A percentile compares a stretch with the other conserved stretches of the same genome.
phyloP scores from a whole-genome alignment of 306 rosid species.

The Citrullus amarus region DNA sequence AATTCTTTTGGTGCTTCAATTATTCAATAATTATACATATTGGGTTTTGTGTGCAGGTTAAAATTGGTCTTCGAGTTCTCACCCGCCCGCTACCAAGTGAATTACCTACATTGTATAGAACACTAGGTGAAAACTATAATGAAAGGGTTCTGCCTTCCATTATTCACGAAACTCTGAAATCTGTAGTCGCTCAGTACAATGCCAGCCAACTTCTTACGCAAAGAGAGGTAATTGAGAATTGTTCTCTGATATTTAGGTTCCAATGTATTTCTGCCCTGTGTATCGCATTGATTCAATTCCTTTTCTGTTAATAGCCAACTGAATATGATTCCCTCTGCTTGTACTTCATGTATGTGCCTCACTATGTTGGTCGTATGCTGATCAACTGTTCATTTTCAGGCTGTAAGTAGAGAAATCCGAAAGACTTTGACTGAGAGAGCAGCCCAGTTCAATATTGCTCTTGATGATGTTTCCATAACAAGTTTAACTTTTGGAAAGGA shows the following conservation, averaged over 20 bases:
- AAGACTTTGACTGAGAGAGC: slow-evolving; percentile 66
- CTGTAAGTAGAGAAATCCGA: slow-evolving; percentile 76
- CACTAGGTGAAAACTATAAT: slow-evolving; percentile 55
- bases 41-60: slow-evolving; percentile 39
- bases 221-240: slow-evolving; percentile 50
- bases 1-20: background rate
- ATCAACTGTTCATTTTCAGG: slow-evolving; percentile 22
- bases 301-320: background rate
- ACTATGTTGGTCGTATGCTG: background rate
- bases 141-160: slow-evolving; percentile 76
- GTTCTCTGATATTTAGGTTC: background rate
- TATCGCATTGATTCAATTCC: background rate
- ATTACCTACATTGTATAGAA: slow-evolving; percentile 58
- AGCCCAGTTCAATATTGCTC: slow-evolving; percentile 65
- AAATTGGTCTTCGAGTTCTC: slow-evolving; percentile 72
- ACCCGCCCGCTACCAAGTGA: slow-evolving; percentile 59
- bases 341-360: background rate
- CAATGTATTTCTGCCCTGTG: background rate
- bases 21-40: background rate
- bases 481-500: slow-evolving; percentile 63
- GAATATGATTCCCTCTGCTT: background rate
- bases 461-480: slow-evolving; percentile 87
- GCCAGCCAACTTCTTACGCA: slow-evolving; percentile 92
- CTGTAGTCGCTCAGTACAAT: slow-evolving; percentile 77
- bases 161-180: slow-evolving; percentile 72